Base-by-base conservation (phyloP, 345 rosid species). In the Geranium rotundifolium region DNA sequence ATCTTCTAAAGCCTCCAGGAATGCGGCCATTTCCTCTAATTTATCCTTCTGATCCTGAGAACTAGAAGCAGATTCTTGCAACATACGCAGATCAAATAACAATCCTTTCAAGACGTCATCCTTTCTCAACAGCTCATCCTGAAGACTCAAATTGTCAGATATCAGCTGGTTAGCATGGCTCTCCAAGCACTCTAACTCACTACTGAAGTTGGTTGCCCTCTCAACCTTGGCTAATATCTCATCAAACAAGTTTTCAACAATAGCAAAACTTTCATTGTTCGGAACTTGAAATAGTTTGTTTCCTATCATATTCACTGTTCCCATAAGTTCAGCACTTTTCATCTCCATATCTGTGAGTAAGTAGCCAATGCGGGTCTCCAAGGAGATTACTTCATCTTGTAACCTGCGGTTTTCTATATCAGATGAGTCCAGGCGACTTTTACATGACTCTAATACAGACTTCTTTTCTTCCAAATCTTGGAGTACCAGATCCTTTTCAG, bases 51-150 rank as follows among this genome's bases (percentile, higher is more conserved):
- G 83, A 71, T 93, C 99, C 65, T 73, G 85, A 17, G 80, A 74
- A 65, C 69, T 83, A 59, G 97, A 89, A 63, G 95, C 90, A 69
- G 99, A 87, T 67, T 89, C 99, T 70, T 92, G 99, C 71, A 92
- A 69, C 66, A 87, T 74, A 75, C 95, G 84, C 60, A 89, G 76
- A 76, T 93, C 96, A 80, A 93, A 93, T 70, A 73, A 77, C 67
- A 93, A 69, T 63, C 97, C 99, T 59, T 82, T 80, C 20, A 89
- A 64, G 74, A 93, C 79, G 49, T 86, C 91, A 68, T 93, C 91
- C 69, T 89, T 93, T 80, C 97, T 86, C 57, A 69, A 67, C 74
- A 87, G 67, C 80, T 93, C 95, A 60, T 74, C 76, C 61, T 71
- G 84, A 66, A 89, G 89, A 72, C 46, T 74, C 41, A 34, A 60